Percentiles rank a stretch among this genome's conserved stretches.
These are phyloP conservation scores for Ceratocystis alfenasii DNA, from an alignment of 2,329 filamentous ascomycete genomes.

Conservation along the genomic window DNA sequence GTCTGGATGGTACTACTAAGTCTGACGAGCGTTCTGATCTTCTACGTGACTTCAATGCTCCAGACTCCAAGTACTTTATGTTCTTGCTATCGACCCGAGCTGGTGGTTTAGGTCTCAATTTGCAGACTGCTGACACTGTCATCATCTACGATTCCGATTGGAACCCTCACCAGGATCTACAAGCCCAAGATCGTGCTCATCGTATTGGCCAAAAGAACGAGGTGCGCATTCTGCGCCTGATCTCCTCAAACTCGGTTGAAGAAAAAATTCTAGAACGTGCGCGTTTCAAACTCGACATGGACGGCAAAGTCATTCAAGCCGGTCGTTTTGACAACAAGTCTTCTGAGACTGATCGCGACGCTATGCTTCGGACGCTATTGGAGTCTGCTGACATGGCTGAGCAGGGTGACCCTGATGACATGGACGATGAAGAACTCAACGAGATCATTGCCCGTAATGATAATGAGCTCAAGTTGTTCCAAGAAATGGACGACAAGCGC, in stretches of 20 bases:
- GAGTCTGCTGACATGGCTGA: constrained; percentile 67
- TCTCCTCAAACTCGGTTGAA: constrained; percentile 93
- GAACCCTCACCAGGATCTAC: constrained; percentile 98
- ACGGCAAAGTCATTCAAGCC: constrained; percentile 97
- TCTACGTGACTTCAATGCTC: constrained; percentile 77
- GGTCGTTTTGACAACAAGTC: constrained; percentile 99
- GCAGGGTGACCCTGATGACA: constrained; percentile 73
- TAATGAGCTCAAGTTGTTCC: constrained; percentile 65
- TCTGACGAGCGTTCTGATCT: constrained; percentile 92
- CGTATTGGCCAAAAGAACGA: constrained; percentile 99
- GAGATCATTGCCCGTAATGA: constrained; percentile 84
- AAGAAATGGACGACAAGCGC: constrained; percentile 69
- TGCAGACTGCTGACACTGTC: constrained; percentile 96
- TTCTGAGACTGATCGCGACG: constrained; percentile 94
- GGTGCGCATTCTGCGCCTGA: constrained; percentile 87
- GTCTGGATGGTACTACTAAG: constrained; percentile 92
- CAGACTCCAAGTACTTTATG: constrained; percentile 86
- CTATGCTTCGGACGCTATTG: constrained; percentile 84
- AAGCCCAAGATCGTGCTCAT: constrained; percentile 98
- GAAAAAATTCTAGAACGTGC: constrained; percentile 97
- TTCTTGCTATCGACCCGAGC: constrained; percentile 97
- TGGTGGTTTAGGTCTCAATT: constrained; percentile 89
- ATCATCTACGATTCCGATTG: constrained; percentile 99
- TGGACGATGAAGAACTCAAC: constrained; percentile 97
- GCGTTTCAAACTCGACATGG: constrained; percentile 97